Evolutionary conservation across 1,139 yeast genomes (phyloP).

Genomic region (Geotrichum phurueaensis): DNA sequence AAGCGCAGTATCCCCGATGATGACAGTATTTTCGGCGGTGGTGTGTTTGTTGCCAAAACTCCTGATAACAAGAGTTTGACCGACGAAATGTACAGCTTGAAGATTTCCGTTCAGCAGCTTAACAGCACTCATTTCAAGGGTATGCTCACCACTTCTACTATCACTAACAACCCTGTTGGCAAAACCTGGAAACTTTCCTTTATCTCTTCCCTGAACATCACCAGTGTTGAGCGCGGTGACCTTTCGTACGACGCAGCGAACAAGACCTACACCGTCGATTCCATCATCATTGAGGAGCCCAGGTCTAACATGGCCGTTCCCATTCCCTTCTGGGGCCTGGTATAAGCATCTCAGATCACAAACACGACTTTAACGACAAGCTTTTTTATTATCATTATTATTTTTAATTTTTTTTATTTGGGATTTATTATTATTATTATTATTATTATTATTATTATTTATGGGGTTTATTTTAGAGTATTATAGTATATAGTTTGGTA

Average conservation of each 20-base stretch:
- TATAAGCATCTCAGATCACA: neutral
- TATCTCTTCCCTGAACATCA: constrained; percentile 10
- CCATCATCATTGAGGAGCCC: constrained; percentile 12
- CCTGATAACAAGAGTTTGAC: constrained; percentile 9
- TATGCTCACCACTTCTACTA: constrained; percentile 10
- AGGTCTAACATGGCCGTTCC: constrained; percentile 14
- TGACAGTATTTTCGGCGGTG: constrained; percentile 1
- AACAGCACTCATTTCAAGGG: constrained; percentile 15
- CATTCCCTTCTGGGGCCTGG: constrained; percentile 15
- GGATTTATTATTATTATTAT: neutral
- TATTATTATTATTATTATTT: neutral
- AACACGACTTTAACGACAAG: neutral
- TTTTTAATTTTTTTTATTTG: neutral
- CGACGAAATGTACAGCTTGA: constrained; percentile 9
- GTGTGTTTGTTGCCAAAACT: constrained; percentile 4
- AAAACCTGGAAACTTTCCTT: constrained; percentile 12
- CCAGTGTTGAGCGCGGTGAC: constrained; percentile 10
- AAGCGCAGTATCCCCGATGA: neutral
- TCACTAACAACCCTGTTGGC: constrained; percentile 14
- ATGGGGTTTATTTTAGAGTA: neutral
- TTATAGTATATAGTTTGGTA: no score
- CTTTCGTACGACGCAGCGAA: neutral
- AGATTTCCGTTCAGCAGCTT: constrained; percentile 12
- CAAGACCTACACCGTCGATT: constrained; percentile 3
- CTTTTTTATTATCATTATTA: neutral